Evolutionary conservation across 768 basidiomycete genomes (phyloP).

Genomic region (Pleurotus eryngii): DNA sequence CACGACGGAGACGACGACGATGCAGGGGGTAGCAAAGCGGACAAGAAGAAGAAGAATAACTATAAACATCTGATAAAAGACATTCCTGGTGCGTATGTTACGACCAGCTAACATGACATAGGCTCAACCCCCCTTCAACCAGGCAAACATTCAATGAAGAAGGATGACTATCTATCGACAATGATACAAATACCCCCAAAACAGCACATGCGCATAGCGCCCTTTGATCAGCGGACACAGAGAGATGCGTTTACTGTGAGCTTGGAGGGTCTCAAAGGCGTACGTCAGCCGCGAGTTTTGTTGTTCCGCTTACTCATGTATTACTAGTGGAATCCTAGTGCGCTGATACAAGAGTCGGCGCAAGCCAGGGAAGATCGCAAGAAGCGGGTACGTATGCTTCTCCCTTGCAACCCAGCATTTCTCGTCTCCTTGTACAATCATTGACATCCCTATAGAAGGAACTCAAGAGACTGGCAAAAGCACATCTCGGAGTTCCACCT

Average conservation of each 20-base stretch:
- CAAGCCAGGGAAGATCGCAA: constrained; percentile 78
- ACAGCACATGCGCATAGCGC: constrained; percentile 57
- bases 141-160: constrained; percentile 82
- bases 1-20: constrained; percentile 50
- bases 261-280: constrained; percentile 70
- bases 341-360: constrained; percentile 62
- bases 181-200: constrained; percentile 71
- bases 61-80: constrained; percentile 78
- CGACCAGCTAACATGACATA: background rate
- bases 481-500: constrained; percentile 26
- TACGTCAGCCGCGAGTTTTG: constrained; percentile 30
- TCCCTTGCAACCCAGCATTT: background rate
- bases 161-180: constrained; percentile 66
- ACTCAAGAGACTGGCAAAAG: constrained; percentile 63
- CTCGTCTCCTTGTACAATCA: constrained; percentile 2
- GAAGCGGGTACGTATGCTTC: constrained; percentile 55
- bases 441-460: constrained; percentile 52
- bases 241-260: constrained; percentile 72
- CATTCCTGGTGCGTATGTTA: constrained; percentile 54
- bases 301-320: background rate
- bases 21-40: constrained; percentile 47
- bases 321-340: constrained; percentile 62
- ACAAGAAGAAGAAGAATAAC: constrained; percentile 74
- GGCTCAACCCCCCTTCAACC: constrained; percentile 4
- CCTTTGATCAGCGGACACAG: constrained; percentile 65